Evolutionary conservation across 2,329 filamentous ascomycete species (phyloP), one percentile per base, ranked within the genome.

Genomic region (Trichoderma oligosporum): DNA sequence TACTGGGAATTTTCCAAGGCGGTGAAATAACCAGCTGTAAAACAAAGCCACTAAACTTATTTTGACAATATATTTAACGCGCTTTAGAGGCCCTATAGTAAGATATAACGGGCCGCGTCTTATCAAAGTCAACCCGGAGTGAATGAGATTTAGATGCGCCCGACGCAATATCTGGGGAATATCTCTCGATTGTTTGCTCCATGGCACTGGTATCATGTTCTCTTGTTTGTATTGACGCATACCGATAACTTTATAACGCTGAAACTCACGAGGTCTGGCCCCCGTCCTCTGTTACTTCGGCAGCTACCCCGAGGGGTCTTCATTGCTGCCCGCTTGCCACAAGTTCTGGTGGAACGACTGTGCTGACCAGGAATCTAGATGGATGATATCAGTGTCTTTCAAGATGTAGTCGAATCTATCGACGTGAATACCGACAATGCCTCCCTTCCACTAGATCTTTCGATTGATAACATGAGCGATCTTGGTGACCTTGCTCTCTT

Each of bases 1-100:
- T n/a, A 41, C 57, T 56, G 61, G 63, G 55, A n/a, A 57, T 56
- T 24, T 14, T 41, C 20, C 12, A 42, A 29, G 61, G 66, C 64
- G 63, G 62, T 67, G 63, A 67, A 29, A n/a, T 3, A 9, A 16
- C 41, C 22, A 12, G 39, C 39, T 22, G 11, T 18, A 12, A 44
- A 9, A 9, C 12, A 4, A 1, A 8, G 6, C 16, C 1, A 22
- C 44, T 29, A 20, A 27, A 11, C 12, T 36, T 22, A 31, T 39
- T 47, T n/a, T 6, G 33, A 29, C 51, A 42, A 7, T 18, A 18
- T 18, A 8, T 12, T 20, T 22, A 38, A 35, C 51, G 51, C 51
- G 51, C 62, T 54, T 16, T 16, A 29, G 16, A 27, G 22, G 22
- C 27, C 29, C 38, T 53, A 8, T 22, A 35, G 48, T 51, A 14